Evolutionary conservation across 192 early-diverging fungal genomes (phyloP).

Genomic region (Phycomyces nitens): DNA sequence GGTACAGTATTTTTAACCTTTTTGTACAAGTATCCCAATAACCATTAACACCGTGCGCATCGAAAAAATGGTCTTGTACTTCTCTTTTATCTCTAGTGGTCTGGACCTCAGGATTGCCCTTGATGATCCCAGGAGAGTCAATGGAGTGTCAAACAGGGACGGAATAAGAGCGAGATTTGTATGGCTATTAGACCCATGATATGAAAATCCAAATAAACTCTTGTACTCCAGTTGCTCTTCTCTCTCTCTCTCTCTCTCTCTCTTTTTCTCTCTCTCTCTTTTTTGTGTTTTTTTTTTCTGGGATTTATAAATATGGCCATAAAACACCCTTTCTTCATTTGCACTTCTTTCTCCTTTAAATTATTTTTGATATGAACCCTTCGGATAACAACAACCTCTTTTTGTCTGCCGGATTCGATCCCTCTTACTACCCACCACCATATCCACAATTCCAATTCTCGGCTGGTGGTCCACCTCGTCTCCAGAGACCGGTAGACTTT

Average conservation of each 20-base stretch:
- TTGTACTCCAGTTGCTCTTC: not conserved
- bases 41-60: too few species aligned
- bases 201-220: too few species aligned
- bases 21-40: too few species aligned
- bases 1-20: too few species aligned
- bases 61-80: too few species aligned
- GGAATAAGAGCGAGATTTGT: not conserved
- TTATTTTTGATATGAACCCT: too few species aligned
- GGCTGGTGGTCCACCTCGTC: not conserved
- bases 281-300: not conserved
- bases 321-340: not conserved
- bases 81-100: not conserved
- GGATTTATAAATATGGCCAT: not conserved
- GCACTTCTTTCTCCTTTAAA: too few species aligned
- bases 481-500: too few species aligned
- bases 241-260: not conserved
- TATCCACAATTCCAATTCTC: not conserved
- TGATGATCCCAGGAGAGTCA: not conserved
- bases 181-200: too few species aligned
- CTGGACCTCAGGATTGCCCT: not conserved
- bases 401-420: too few species aligned
- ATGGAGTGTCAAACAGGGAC: not conserved
- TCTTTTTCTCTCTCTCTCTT: constrained; percentile 1
- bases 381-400: too few species aligned
- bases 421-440: not conserved